These are phyloP conservation scores for Vitis cinerea DNA, from an alignment of 164 flowering plant species.

Conservation along the genomic window DNA sequence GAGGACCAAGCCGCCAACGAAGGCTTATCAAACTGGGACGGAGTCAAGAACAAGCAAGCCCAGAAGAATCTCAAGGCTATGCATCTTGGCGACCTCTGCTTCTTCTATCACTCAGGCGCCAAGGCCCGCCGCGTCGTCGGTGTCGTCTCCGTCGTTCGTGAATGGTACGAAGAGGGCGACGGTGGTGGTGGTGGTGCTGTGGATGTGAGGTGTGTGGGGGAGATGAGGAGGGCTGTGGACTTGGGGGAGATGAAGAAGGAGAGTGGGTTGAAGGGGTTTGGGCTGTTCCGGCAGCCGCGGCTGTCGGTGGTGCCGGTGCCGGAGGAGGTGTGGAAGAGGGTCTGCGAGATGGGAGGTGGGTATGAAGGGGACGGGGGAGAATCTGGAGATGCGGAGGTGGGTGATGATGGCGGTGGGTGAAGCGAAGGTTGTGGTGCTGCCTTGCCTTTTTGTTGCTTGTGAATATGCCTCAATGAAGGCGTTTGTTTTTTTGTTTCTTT, in stretches of 20 bases:
- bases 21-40: conserved; percentile 81
- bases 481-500: no score
- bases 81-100: conserved; percentile 68
- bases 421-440: no score
- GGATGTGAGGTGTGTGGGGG: conserved; percentile 79
- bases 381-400: background rate
- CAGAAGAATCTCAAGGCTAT: conserved; percentile 80
- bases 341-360: conserved; percentile 86
- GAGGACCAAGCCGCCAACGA: conserved; percentile 78
- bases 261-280: conserved; percentile 57
- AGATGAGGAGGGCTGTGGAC: conserved; percentile 72
- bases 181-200: conserved; percentile 54
- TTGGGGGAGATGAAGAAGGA: conserved; percentile 86
- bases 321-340: conserved; percentile 54
- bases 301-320: conserved; percentile 88
- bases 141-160: conserved; percentile 62
- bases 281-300: conserved; percentile 76
- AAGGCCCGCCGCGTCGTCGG: conserved; percentile 78
- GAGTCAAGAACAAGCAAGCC: conserved; percentile 94
- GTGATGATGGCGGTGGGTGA: no score
- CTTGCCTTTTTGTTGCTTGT: no score
- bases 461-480: no score
- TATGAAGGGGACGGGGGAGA: conserved; percentile 41
- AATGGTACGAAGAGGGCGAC: conserved; percentile 54
- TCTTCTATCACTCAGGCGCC: conserved; percentile 96